phyloP scores from a whole-genome alignment of 2,329 filamentous ascomycete genomes.

The Nigrospora osmanthi region DNA sequence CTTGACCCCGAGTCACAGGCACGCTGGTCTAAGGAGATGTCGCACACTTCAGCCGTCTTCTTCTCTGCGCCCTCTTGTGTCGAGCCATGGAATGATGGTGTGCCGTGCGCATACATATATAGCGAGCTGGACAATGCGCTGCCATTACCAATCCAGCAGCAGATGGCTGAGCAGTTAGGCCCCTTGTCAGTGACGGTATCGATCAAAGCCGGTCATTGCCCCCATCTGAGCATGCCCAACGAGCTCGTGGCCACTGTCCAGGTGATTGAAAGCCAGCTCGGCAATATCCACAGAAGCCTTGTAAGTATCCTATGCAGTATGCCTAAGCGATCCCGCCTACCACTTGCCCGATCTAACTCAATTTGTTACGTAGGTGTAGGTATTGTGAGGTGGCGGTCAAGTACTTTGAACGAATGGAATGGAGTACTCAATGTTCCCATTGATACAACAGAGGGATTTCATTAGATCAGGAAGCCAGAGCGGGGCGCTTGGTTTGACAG shows the following conservation, averaged over 20 bases:
- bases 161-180: slow-evolving; percentile 8
- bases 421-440: no score
- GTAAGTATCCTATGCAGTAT: no score
- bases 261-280: no score
- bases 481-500: no score
- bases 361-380: no score
- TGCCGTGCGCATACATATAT: slow-evolving; percentile 9
- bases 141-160: slow-evolving; percentile 7
- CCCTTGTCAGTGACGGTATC: slow-evolving; percentile 1
- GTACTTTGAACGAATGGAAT: no score
- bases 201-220: slow-evolving; percentile 7
- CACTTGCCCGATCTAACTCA: no score
- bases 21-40: slow-evolving; percentile 6
- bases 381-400: no score
- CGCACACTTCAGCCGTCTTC: slow-evolving; percentile 6
- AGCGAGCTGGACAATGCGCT: slow-evolving; percentile 7
- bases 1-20: slow-evolving; percentile 1
- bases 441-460: no score
- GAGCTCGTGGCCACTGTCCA: slow-evolving; percentile 1
- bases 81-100: slow-evolving; percentile 8
- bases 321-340: no score
- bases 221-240: slow-evolving; percentile 5
- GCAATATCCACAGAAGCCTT: no score
- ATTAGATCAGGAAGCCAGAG: no score
- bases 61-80: slow-evolving; percentile 5